Conservation (phyloP, 306 rosid species). For the Vachellia collinsii region DNA sequence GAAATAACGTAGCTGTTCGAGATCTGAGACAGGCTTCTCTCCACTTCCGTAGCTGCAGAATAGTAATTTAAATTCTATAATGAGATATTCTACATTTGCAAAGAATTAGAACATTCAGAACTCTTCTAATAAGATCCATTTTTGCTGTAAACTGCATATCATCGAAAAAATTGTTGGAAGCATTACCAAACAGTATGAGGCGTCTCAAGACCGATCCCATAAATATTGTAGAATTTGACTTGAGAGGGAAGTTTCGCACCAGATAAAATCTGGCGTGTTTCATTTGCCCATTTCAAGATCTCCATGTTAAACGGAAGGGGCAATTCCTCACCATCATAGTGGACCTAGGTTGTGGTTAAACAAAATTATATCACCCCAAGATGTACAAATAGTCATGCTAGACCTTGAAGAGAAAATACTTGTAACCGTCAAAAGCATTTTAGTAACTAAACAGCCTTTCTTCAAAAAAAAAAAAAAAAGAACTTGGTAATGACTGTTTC, state of each 20-base stretch:
- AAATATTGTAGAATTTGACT: slow-evolving; percentile 90
- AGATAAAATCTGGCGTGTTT: slow-evolving; percentile 70
- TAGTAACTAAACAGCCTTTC: slow-evolving; percentile 1
- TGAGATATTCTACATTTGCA: slow-evolving; percentile 26
- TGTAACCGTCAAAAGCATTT: slow-evolving; percentile 20
- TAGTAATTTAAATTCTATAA: slow-evolving; percentile 28
- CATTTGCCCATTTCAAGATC: slow-evolving; percentile 83
- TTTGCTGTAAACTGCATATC: slow-evolving; percentile 12
- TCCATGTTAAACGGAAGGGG: slow-evolving; percentile 81
- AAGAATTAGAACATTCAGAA: slow-evolving; percentile 27
- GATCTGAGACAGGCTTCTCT: slow-evolving; percentile 70
- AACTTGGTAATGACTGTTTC: background rate
- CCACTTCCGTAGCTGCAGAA: slow-evolving; percentile 82
- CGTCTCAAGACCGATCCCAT: slow-evolving; percentile 72
- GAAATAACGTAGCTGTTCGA: slow-evolving; percentile 55
- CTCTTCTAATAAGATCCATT: slow-evolving; percentile 25
- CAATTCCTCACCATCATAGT: slow-evolving; percentile 56
- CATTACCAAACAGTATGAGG: slow-evolving; percentile 90
- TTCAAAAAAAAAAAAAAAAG: background rate
- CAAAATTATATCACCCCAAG: slow-evolving; percentile 7
- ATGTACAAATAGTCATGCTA: slow-evolving; percentile 9
- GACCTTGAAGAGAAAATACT: slow-evolving; percentile 5
- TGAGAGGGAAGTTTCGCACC: slow-evolving; percentile 81
- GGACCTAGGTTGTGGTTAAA: slow-evolving; percentile 56
- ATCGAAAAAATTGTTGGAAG: slow-evolving; percentile 24